A percentile compares a stretch with the other conserved stretches of the same genome.
These are phyloP conservation scores for Puccinellia tenuiflora DNA, from an alignment of 176 grass and related monocot species.

Conservation along the genomic window DNA sequence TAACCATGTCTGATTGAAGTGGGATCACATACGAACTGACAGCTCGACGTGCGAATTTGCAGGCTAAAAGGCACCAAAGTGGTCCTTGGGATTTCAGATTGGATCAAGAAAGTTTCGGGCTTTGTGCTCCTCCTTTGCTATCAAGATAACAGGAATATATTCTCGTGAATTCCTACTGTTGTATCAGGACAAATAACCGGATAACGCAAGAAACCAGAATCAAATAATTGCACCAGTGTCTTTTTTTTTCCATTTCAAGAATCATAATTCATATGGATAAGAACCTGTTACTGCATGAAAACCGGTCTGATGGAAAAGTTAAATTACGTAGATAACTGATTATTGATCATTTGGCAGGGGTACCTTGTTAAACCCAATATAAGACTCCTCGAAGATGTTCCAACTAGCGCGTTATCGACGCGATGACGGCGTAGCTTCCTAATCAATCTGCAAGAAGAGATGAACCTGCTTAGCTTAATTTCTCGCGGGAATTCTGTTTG, in stretches of 20 bases:
- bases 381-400: neutral
- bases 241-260: neutral
- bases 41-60: constrained; percentile 18
- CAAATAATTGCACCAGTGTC: constrained; percentile 17
- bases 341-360: neutral
- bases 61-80: constrained; percentile 30
- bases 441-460: constrained; percentile 38
- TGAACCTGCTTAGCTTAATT: constrained; percentile 15
- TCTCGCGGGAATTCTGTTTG: neutral
- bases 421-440: neutral
- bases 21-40: constrained; percentile 17
- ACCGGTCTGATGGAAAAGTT: neutral
- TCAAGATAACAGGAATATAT: constrained; percentile 50
- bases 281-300: neutral
- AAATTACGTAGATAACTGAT: neutral
- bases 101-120: constrained; percentile 34
- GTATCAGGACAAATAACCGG: constrained; percentile 20
- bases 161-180: constrained; percentile 13
- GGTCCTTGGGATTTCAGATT: constrained; percentile 51
- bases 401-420: neutral
- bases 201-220: constrained; percentile 16
- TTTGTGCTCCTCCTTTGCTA: constrained; percentile 11
- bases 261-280: neutral
- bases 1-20: constrained; percentile 1
- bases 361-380: constrained; percentile 33